Percentiles rank a stretch among this genome's conserved stretches.
These are phyloP conservation scores for Ophiostoma novo-ulmi DNA, from an alignment of 2,329 filamentous ascomycete genomes.

Conservation along the genomic window DNA sequence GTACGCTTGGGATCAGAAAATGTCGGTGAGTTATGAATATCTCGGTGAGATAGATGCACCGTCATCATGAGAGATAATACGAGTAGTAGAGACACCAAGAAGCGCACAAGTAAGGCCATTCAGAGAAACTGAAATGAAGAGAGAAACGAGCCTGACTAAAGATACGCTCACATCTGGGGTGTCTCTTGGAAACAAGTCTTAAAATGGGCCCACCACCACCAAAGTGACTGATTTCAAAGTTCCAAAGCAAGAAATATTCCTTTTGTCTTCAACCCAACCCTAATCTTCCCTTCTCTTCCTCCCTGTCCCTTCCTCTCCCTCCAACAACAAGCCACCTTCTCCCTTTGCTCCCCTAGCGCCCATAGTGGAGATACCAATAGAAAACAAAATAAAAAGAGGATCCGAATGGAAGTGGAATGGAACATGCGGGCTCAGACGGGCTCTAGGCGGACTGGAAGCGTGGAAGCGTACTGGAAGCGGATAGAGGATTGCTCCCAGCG, in stretches of 20 bases:
- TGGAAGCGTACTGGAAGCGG: neutral
- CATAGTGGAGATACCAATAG: constrained; percentile 7
- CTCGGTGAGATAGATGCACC: neutral
- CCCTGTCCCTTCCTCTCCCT: neutral
- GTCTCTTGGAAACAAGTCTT: neutral
- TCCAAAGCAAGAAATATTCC: neutral
- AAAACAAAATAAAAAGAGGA: constrained; percentile 16
- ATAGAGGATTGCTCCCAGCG: constrained; percentile 6
- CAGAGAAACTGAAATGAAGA: neutral
- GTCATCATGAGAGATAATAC: neutral
- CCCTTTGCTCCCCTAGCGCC: neutral
- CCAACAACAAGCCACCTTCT: neutral
- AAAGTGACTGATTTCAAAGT: neutral
- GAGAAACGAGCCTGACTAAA: neutral
- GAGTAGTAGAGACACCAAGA: neutral
- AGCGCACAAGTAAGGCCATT: neutral
- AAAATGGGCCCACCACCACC: neutral
- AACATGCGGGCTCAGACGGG: neutral
- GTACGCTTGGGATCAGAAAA: neutral
- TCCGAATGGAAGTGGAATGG: constrained; percentile 9
- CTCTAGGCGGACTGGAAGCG: neutral
- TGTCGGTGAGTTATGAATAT: neutral
- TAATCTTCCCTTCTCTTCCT: neutral
- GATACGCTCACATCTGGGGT: neutral
- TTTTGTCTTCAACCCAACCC: neutral